A percentile compares a stretch with the other conserved stretches of the same genome.
Conservation (phyloP, 177 flowering plant species). For the Telopea speciosissima region DNA sequence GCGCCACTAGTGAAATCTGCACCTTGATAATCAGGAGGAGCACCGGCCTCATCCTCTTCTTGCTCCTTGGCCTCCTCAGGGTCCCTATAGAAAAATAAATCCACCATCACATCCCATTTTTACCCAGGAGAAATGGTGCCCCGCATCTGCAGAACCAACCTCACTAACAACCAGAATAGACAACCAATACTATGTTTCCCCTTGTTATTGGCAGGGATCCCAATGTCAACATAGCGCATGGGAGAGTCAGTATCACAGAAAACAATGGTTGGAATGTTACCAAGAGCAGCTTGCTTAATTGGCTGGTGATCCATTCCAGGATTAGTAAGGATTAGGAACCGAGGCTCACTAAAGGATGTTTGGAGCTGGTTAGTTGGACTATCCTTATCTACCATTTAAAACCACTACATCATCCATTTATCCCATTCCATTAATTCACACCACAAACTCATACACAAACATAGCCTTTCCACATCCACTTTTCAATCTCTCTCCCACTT, state of each 20-base stretch:
- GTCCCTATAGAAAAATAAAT: conserved; percentile 76
- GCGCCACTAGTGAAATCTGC: conserved; percentile 20
- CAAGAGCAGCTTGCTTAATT: conserved; percentile 78
- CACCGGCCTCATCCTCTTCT: conserved; percentile 51
- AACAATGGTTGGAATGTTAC: conserved; percentile 83
- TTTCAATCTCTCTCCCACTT: too few species aligned
- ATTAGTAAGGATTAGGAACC: too few species aligned
- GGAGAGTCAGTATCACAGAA: conserved; percentile 91
- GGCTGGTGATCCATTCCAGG: too few species aligned
- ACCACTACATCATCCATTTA: too few species aligned
- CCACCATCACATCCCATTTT: conserved; percentile 94
- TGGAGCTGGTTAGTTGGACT: too few species aligned
- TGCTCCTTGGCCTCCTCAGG: conserved; percentile 77
- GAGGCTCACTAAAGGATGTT: too few species aligned
- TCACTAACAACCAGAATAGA: conserved; percentile 72
- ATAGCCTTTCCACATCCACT: too few species aligned
- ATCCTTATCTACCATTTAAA: too few species aligned
- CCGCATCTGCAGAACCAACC: conserved; percentile 89
- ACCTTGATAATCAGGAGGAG: conserved; percentile 33
- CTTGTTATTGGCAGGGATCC: conserved; percentile 88
- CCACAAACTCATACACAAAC: too few species aligned
- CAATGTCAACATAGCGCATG: conserved; percentile 77
- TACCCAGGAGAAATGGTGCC: conserved; percentile 62
- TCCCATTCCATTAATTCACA: too few species aligned
- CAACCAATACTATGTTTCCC: conserved; percentile 89